These are phyloP conservation scores for Metschnikowia noctiluminum DNA, from an alignment of 805 yeast genomes.

Conservation along the genomic window DNA sequence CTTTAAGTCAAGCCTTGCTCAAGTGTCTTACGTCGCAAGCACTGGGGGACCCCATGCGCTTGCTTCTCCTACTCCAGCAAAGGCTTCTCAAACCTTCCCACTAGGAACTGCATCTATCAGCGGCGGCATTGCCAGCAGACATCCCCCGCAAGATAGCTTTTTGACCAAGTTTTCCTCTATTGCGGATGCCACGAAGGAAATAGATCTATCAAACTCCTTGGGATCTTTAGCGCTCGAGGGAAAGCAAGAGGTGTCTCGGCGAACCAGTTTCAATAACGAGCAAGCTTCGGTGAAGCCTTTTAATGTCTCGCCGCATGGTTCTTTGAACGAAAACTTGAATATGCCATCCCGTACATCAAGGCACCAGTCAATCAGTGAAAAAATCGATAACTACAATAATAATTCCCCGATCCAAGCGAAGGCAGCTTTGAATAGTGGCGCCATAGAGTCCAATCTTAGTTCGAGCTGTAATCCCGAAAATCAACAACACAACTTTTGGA, in stretches of 20 bases:
- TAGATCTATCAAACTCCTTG: conserved; percentile 48
- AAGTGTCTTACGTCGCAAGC: conserved; percentile 20
- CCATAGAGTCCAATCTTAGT: conserved; percentile 12
- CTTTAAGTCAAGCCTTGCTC: conserved; percentile 40
- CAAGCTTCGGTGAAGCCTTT: conserved; percentile 20
- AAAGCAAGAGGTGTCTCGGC: conserved; percentile 31
- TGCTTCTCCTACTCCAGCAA: conserved; percentile 14
- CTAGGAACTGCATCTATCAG: conserved; percentile 63
- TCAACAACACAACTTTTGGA: conserved; percentile 49
- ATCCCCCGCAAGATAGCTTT: conserved; percentile 48
- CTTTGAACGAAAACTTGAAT: conserved; percentile 43
- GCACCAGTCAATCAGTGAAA: conserved; percentile 57
- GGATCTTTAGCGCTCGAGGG: conserved; percentile 36
- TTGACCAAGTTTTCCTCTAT: conserved; percentile 61
- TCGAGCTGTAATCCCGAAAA: conserved; percentile 5
- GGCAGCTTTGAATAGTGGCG: conserved; percentile 30
- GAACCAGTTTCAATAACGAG: conserved; percentile 48
- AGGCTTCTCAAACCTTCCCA: conserved; percentile 23
- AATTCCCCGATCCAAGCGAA: conserved; percentile 44
- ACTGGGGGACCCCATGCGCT: conserved; percentile 22
- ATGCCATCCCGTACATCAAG: conserved; percentile 34
- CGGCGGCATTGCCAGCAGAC: conserved; percentile 49
- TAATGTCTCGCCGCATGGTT: conserved; percentile 36
- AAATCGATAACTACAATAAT: conserved; percentile 55
- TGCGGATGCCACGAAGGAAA: conserved; percentile 67